Percentiles rank a stretch among this genome's conserved stretches.
Conservation (phyloP, 1,139 yeast genomes). For the Sugiyamaella novakii region DNA sequence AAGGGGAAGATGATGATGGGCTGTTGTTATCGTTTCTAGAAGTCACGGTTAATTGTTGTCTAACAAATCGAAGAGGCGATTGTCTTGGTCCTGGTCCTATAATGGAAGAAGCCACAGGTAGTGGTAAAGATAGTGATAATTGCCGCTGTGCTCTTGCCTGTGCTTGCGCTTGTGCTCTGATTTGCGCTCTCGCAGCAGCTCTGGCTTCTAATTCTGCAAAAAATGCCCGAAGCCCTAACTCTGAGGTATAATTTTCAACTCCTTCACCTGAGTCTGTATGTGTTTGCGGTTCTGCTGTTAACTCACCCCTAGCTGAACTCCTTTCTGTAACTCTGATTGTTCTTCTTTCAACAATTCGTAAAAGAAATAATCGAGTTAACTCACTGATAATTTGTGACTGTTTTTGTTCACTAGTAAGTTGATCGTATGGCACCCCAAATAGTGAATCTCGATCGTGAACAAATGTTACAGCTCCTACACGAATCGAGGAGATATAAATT, state of each 20-base stretch:
- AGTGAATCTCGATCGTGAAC: slow-evolving; percentile 11
- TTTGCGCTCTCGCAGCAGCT: neutral
- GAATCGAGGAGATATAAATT: slow-evolving; percentile 5
- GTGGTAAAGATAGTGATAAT: slow-evolving; percentile 1
- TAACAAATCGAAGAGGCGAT: neutral
- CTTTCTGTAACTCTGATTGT: neutral
- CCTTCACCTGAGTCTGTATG: neutral
- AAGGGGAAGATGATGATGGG: neutral
- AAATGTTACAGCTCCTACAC: slow-evolving; percentile 5
- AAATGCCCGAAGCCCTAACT: slow-evolving; percentile 3
- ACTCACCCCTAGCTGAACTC: neutral
- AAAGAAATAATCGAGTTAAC: slow-evolving; percentile 8
- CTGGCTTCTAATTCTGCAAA: slow-evolving; percentile 11
- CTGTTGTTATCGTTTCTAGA: too few relatives aligned
- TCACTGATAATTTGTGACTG: slow-evolving; percentile 7
- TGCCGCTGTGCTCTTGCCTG: neutral
- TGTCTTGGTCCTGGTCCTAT: slow-evolving; percentile 3
- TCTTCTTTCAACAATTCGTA: slow-evolving; percentile 6
- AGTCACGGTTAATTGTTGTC: neutral
- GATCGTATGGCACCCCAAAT: slow-evolving; percentile 6
- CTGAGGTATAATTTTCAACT: too few relatives aligned
- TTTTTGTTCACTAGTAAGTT: slow-evolving; percentile 1
- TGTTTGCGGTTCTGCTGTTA: neutral
- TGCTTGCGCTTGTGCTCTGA: slow-evolving; percentile 1
- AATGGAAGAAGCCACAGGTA: slow-evolving; percentile 9